Evolutionary conservation across 495 filamentous ascomycete species (phyloP).

Genomic region (Neurospora hispaniola): DNA sequence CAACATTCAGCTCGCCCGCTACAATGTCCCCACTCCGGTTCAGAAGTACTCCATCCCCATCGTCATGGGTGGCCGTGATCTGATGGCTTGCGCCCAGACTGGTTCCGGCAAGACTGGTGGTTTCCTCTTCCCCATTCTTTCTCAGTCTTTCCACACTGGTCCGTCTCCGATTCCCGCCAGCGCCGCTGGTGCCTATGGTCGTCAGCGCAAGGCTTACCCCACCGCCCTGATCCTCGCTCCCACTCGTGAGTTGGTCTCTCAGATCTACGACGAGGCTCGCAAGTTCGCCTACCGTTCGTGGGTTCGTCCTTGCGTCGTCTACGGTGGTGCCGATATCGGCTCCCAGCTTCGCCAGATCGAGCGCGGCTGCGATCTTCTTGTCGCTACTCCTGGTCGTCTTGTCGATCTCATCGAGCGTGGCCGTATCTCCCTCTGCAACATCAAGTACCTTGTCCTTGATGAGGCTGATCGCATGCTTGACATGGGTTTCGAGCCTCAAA

Average conservation of each 20-base stretch:
- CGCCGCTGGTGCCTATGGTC: conserved; percentile 57
- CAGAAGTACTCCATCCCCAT: conserved; percentile 98
- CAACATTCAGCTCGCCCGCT: conserved; percentile 88
- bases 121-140: conserved; percentile 97
- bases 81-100: conserved; percentile 99
- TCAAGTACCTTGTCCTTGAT: conserved; percentile 98
- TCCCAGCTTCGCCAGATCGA: conserved; percentile 95
- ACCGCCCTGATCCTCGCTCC: conserved; percentile 92
- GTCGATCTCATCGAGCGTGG: conserved; percentile 98
- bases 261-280: conserved; percentile 95
- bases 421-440: conserved; percentile 89
- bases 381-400: conserved; percentile 92
- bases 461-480: conserved; percentile 99
- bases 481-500: conserved; percentile 99
- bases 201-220: conserved; percentile 89
- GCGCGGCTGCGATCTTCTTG: conserved; percentile 92
- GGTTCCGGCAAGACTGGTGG: conserved; percentile 99
- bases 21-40: conserved; percentile 89
- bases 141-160: conserved; percentile 84
- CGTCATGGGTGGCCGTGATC: conserved; percentile 88
- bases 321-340: conserved; percentile 96
- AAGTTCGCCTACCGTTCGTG: conserved; percentile 98
- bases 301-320: conserved; percentile 96
- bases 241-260: conserved; percentile 94
- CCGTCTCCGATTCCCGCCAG: conserved; percentile 57